Conservation (phyloP, 164 flowering plant species). For the Protea cynaroides region DNA sequence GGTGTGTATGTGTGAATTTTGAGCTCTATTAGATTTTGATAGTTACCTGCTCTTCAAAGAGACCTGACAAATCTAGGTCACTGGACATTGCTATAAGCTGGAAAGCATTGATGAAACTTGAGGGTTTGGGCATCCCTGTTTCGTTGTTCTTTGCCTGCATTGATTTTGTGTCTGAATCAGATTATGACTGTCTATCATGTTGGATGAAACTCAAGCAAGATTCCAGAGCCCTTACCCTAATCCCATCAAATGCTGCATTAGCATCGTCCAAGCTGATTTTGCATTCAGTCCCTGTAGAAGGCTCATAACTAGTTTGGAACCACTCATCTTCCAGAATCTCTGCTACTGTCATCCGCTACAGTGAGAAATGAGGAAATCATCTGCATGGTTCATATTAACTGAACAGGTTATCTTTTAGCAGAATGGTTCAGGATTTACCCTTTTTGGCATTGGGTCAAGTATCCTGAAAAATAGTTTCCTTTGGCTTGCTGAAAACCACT, state of each 20-base stretch:
- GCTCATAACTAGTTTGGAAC: conserved; percentile 51
- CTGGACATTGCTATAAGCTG: conserved; percentile 42
- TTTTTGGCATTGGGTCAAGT: conserved; percentile 43
- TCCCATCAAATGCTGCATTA: conserved; percentile 36
- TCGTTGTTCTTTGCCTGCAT: conserved; percentile 22
- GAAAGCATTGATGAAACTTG: conserved; percentile 42
- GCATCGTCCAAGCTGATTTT: conserved; percentile 38
- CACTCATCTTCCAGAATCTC: conserved; percentile 59
- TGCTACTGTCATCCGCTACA: conserved; percentile 52
- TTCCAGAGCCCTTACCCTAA: conserved; percentile 27
- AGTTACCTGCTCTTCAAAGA: conserved; percentile 50
- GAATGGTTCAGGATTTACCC: conserved; percentile 28
- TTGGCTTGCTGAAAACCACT: conserved; percentile 48
- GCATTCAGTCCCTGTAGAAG: conserved; percentile 23
- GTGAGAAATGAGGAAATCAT: conserved; percentile 6
- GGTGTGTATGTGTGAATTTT: not conserved
- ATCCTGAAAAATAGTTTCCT: conserved; percentile 47
- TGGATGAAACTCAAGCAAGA: not conserved
- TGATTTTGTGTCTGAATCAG: not conserved
- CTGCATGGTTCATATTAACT: not conserved
- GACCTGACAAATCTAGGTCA: conserved; percentile 42
- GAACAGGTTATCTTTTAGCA: not conserved
- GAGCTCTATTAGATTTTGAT: conserved; percentile 1
- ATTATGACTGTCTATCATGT: not conserved
- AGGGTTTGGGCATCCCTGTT: conserved; percentile 14